Base-by-base conservation (phyloP, 1,284 basidiomycete genomes). In the Puccinia horiana region DNA sequence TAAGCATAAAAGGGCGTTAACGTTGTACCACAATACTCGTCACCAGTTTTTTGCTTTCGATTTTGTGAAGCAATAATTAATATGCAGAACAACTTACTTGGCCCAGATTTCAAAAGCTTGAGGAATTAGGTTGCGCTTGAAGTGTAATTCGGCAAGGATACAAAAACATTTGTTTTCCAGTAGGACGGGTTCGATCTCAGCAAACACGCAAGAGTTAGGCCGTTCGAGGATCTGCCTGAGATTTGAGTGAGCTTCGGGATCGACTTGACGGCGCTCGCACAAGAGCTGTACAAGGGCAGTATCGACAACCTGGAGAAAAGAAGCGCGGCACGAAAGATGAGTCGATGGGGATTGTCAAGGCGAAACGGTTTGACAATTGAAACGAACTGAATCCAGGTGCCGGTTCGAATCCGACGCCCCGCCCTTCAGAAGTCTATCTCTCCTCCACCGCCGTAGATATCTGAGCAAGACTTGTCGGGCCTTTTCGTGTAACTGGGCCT, bases 241-340 rank as follows among this genome's bases (percentile, higher is more conserved):
- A 72, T 93, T 92, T 18, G 89, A 87, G 0, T 90, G 37, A 52
- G 23, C 37, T 37, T 83, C 56, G 26, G 44, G 35, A 42, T 65
- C 44, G 40, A n/a, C 90, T 82, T 91, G 91, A 58, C 90, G 90
- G n/a, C 88, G 88, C 81, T 91, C 89, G 0, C 92, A 91, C 37
- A 92, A 91, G 11, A 96, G 88, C 85, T 92, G 92, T 23, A 91
- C 92, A 0, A 96, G 90, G 0, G 92, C 91, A 0, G 94, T 95
- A 85, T 96, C 94, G 35, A 96, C 91, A 54, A 92, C 90, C 92
- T 93, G 84, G 12, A 58, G 35, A 40, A 61, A 23, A 26, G 32
- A 37, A 32, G 76, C 58, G 47, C 78, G 23, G 42, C 76, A 32
- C 58, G 63, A 83, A 72, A 16, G 73, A 52, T 32, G 77, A 26